Conservation (phyloP, 176 grass and related monocot species). For the Phoenix roebelenii region DNA sequence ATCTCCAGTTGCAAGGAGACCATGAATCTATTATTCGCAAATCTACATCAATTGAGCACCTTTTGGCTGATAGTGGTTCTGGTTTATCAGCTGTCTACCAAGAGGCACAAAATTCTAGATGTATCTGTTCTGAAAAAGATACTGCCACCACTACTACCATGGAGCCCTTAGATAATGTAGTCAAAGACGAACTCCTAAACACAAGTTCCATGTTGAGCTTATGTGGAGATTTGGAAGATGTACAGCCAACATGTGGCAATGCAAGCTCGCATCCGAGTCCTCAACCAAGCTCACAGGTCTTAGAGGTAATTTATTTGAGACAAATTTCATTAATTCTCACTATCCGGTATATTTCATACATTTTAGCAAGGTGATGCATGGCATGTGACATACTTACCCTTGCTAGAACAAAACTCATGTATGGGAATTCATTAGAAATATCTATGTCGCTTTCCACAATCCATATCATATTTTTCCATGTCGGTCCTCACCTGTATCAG, state of each 20-base stretch:
- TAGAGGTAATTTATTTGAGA: slow-evolving; percentile 41
- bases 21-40: slow-evolving; percentile 29
- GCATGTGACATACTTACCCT: too few relatives aligned
- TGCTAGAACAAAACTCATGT: too few relatives aligned
- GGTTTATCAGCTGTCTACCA: slow-evolving; percentile 5
- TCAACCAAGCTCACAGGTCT: slow-evolving; percentile 14
- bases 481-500: too few relatives aligned
- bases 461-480: too few relatives aligned
- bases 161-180: slow-evolving; percentile 13
- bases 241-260: neutral
- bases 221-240: slow-evolving; percentile 16
- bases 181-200: slow-evolving; percentile 15
- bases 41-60: slow-evolving; percentile 37
- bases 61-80: slow-evolving; percentile 41
- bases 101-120: slow-evolving; percentile 14
- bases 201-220: slow-evolving; percentile 8
- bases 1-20: slow-evolving; percentile 14
- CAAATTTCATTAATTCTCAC: too few relatives aligned
- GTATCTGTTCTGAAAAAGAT: slow-evolving; percentile 4
- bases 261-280: slow-evolving; percentile 19
- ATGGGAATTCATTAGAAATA: too few relatives aligned
- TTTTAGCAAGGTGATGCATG: too few relatives aligned
- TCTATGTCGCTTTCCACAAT: too few relatives aligned
- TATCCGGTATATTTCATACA: too few relatives aligned
- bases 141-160: slow-evolving; percentile 7